phyloP scores from a whole-genome alignment of 1,284 basidiomycete genomes.

The Pholiota adiposa region DNA sequence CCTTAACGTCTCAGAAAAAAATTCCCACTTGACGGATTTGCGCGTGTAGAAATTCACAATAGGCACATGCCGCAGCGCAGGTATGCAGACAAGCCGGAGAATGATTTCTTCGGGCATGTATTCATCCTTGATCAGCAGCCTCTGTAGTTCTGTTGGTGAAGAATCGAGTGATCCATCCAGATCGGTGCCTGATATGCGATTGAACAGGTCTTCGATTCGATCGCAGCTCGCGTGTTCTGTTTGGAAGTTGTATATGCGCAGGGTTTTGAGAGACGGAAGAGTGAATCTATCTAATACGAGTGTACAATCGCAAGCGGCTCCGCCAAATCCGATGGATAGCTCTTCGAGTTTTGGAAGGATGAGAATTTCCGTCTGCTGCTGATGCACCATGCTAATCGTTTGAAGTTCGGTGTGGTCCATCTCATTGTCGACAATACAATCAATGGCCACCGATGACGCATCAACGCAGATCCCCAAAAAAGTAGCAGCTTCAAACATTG shows the following conservation, averaged over 20 bases:
- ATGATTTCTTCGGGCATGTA: not conserved
- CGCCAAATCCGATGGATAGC: slow-evolving; percentile 4
- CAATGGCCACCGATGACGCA: slow-evolving; percentile 3
- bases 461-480: slow-evolving; percentile 1
- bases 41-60: slow-evolving; percentile 7
- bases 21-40: not conserved
- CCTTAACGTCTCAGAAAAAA: not conserved
- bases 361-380: not conserved
- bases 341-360: not conserved
- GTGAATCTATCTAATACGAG: slow-evolving; percentile 4
- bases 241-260: slow-evolving; percentile 7
- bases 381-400: not conserved
- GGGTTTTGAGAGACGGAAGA: not conserved
- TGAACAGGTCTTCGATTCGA: not conserved
- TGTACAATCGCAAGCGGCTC: slow-evolving; percentile 12
- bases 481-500: slow-evolving; percentile 8
- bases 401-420: slow-evolving; percentile 1
- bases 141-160: not conserved
- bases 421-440: slow-evolving; percentile 8
- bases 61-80: not conserved
- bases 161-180: not conserved
- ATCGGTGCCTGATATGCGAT: not conserved
- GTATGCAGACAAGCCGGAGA: not conserved
- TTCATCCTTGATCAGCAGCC: not conserved
- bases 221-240: not conserved